phyloP scores from a whole-genome alignment of 2,329 filamentous ascomycete genomes.

The Elsinoe perseae region DNA sequence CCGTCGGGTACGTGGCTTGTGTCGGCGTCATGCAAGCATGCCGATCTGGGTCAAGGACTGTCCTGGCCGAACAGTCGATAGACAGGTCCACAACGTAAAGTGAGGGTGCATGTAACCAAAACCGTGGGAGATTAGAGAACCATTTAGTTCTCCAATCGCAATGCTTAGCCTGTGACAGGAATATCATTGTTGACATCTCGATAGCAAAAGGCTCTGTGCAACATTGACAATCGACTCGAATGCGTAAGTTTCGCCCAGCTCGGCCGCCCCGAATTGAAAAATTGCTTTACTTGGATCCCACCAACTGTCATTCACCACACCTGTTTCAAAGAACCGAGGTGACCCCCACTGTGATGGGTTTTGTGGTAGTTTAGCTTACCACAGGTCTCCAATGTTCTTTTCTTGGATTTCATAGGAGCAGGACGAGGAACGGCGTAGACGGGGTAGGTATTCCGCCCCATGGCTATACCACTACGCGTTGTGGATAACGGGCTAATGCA shows the following conservation, averaged over 20 bases:
- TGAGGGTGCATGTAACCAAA: background rate
- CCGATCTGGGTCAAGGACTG: conserved; percentile 3
- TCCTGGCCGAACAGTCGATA: conserved; percentile 9
- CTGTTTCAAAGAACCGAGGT: background rate
- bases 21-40: conserved; percentile 10
- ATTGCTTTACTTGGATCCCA: conserved; percentile 11
- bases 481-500: background rate
- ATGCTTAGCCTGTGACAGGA: background rate
- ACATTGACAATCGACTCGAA: background rate
- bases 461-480: background rate
- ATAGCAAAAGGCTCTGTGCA: background rate
- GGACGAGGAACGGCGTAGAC: background rate
- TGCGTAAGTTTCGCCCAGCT: background rate
- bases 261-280: background rate
- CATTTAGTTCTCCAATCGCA: background rate
- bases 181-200: background rate
- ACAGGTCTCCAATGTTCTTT: background rate
- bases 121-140: background rate
- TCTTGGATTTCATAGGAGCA: background rate
- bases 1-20: conserved; percentile 1
- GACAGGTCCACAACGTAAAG: background rate
- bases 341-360: conserved; percentile 7
- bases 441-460: background rate
- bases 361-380: conserved; percentile 5
- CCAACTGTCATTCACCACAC: background rate